Evolutionary conservation across 805 yeast genomes (phyloP), one percentile per base, ranked within the genome.

Genomic region (Sugiyamaella mastotermitis): DNA sequence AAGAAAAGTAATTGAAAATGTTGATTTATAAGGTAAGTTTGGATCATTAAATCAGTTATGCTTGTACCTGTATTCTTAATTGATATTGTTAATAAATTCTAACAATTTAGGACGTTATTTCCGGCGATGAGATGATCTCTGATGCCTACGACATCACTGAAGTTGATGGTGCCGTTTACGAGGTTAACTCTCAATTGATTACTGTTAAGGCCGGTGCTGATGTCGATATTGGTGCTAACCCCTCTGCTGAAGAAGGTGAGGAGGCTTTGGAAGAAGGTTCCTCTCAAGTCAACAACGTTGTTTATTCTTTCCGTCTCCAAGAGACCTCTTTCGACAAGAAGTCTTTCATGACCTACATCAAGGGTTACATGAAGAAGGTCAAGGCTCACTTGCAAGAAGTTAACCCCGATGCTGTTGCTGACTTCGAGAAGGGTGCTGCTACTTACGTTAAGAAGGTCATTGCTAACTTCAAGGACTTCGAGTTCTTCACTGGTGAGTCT

Each of bases 171-270:
- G 97, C 75, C 59, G 86, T 92, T 66, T 85, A 75, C 77, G 98
- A 92, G 76, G 97, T 95, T 53, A 85, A 92, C 80, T 87, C 97
- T 73, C 72, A 76, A 60, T 80, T 87, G 92, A 78, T 92, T 68
- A 80, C 73, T 59, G 86, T 92, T 60, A 80, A 77, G 66, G 64
- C 66, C 30, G 83, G 86, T 64, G 97, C 78, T 60, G 92, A 92
- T 64, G 79, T 92, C 57, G 97, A 92, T 69, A 92, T 92, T 68
- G 98, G 98, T 73, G 98, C 95, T 61, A 92, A 92, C 82, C 97
- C 98, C 63, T 86, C 96, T 60, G 97, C 97, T 55, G 98, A 92
- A 73, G 97, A 74, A 55, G 97, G 72, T 65, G 86, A 63, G 40
- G 95, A 83, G 25, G 88, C 69, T 42, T 64, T 78, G 37, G 97